phyloP scores from a whole-genome alignment of 2,329 filamentous ascomycete genomes.

The Trematosphaeria pertusa region DNA sequence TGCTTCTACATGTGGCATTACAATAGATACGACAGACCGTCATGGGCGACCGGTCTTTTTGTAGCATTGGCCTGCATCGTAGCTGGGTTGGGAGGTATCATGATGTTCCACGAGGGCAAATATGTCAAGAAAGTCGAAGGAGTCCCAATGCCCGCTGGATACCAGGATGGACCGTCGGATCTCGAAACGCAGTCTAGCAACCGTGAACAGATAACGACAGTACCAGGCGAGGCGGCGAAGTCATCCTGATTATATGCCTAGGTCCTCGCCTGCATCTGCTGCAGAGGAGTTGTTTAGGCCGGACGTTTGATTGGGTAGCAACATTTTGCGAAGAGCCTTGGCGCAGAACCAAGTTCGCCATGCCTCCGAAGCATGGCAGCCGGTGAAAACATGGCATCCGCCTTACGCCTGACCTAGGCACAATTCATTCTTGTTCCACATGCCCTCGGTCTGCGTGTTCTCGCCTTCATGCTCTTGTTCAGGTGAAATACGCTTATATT shows the following conservation, averaged over 20 bases:
- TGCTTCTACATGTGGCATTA: slow-evolving; percentile 85
- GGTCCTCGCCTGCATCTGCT: slow-evolving; percentile 14
- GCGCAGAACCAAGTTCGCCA: slow-evolving; percentile 5
- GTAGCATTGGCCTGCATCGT: slow-evolving; percentile 76
- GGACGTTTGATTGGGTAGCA: slow-evolving; percentile 9
- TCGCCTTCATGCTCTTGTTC: not conserved
- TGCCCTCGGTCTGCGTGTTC: not conserved
- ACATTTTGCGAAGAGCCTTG: slow-evolving; percentile 7
- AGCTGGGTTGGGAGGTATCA: slow-evolving; percentile 70
- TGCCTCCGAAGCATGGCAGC: too few species aligned
- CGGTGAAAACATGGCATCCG: too few species aligned
- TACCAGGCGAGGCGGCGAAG: slow-evolving; percentile 14
- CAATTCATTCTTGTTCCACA: too few species aligned
- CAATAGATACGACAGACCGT: slow-evolving; percentile 75
- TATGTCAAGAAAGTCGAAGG: slow-evolving; percentile 48
- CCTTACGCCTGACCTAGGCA: too few species aligned
- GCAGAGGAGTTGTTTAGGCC: too few species aligned
- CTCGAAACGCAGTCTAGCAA: slow-evolving; percentile 24
- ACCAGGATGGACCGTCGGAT: slow-evolving; percentile 26
- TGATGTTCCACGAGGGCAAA: slow-evolving; percentile 74
- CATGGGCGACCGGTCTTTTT: slow-evolving; percentile 81
- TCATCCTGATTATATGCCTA: slow-evolving; percentile 31
- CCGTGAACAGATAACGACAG: not conserved
- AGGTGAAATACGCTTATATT: not conserved
- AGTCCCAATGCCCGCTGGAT: slow-evolving; percentile 39